phyloP scores from a whole-genome alignment of 345 rosid species.

The Melastoma malabathricum region DNA sequence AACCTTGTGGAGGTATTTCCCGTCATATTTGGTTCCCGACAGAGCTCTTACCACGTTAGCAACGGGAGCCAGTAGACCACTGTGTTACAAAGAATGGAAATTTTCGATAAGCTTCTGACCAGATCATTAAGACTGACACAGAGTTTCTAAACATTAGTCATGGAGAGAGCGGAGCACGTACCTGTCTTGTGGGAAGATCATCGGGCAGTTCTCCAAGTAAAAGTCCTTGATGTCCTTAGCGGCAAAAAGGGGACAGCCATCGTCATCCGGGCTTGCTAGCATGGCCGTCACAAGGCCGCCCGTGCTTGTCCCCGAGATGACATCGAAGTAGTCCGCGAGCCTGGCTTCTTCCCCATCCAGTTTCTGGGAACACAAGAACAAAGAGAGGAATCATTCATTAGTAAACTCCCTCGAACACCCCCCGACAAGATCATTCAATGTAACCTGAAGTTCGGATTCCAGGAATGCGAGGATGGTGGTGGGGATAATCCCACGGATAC shows the following conservation, averaged over 20 bases:
- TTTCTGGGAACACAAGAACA: constrained; percentile 11
- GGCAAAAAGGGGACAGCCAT: constrained; percentile 22
- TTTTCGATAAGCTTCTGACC: too few relatives aligned
- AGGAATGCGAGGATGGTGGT: constrained; percentile 19
- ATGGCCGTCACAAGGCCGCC: constrained; percentile 32
- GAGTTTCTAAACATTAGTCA: too few relatives aligned
- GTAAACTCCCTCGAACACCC: neutral
- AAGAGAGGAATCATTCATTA: neutral
- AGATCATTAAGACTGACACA: too few relatives aligned
- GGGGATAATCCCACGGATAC: constrained; percentile 33
- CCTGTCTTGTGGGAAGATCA: constrained; percentile 18
- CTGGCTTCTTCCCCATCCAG: constrained; percentile 25
- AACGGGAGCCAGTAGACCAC: constrained; percentile 4
- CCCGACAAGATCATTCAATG: too few relatives aligned
- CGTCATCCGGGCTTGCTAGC: constrained; percentile 20
- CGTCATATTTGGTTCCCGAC: constrained; percentile 20
- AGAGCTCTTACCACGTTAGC: constrained; percentile 6
- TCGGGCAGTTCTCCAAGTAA: constrained; percentile 13
- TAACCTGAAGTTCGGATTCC: constrained; percentile 25
- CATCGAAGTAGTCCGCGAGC: constrained; percentile 28
- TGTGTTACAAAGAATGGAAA: neutral
- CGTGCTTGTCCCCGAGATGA: constrained; percentile 24
- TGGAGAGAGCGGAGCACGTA: too few relatives aligned
- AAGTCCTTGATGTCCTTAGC: constrained; percentile 25
- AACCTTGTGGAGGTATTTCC: constrained; percentile 14